A percentile compares a stretch with the other conserved stretches of the same genome.
Evolutionary conservation across 768 basidiomycete genomes (phyloP).

Genomic region (Amanita subjunquillea): DNA sequence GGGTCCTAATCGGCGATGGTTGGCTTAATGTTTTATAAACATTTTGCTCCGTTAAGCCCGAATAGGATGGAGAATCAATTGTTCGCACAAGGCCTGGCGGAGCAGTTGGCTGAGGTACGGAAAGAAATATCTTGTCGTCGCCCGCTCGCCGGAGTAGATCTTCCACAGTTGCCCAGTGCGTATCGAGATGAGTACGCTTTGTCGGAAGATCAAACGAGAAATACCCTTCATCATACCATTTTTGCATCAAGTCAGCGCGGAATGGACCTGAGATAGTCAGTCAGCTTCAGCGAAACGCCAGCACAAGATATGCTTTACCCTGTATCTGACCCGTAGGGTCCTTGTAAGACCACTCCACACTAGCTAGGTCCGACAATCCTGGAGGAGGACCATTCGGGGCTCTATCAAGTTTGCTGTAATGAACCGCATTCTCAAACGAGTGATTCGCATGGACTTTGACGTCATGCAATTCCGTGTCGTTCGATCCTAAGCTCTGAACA

Average conservation of each 20-base stretch:
- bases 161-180: conserved; percentile 56
- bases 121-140: conserved; percentile 54
- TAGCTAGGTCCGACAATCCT: conserved; percentile 41
- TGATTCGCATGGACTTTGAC: neutral
- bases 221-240: conserved; percentile 88
- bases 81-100: conserved; percentile 48
- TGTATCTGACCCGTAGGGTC: conserved; percentile 90
- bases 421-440: conserved; percentile 6
- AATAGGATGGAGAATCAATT: conserved; percentile 34
- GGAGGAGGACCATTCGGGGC: conserved; percentile 16
- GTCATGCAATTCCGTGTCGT: neutral
- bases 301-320: conserved; percentile 36
- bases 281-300: neutral
- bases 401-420: conserved; percentile 3
- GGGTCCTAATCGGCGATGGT: conserved; percentile 50
- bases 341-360: conserved; percentile 83
- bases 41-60: conserved; percentile 21
- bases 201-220: conserved; percentile 76
- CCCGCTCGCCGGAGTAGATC: conserved; percentile 42
- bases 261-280: conserved; percentile 60
- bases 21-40: conserved; percentile 49
- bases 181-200: conserved; percentile 67
- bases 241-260: conserved; percentile 83
- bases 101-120: conserved; percentile 28
- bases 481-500: neutral